These are phyloP conservation scores for Endocladia muricata DNA, from an alignment of 31 red algal species.

Conservation along the genomic window DNA sequence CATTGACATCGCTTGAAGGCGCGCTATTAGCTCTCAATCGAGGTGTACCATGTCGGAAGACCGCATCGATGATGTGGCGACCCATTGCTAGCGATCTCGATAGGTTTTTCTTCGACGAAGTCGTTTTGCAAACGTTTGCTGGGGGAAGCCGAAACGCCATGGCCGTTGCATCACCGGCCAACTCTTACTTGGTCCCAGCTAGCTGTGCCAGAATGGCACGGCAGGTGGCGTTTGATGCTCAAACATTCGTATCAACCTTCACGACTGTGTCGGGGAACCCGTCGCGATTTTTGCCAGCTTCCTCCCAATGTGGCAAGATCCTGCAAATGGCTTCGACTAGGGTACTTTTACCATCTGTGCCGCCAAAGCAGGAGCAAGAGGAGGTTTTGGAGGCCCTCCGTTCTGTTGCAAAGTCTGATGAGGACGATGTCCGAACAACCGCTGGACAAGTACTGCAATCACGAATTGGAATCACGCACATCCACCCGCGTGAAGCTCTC, in stretches of 20 bases:
- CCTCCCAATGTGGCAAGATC: slow-evolving; percentile 26
- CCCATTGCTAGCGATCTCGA: slow-evolving; percentile 36
- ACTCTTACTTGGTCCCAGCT: slow-evolving; percentile 24
- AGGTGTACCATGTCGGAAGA: slow-evolving; percentile 47
- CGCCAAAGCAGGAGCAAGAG: slow-evolving; percentile 25
- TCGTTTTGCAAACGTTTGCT: slow-evolving; percentile 45
- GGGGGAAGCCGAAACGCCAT: slow-evolving; percentile 60
- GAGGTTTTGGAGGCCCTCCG: slow-evolving; percentile 28
- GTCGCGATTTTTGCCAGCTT: slow-evolving; percentile 32
- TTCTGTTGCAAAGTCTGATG: slow-evolving; percentile 6
- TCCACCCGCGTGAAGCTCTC: slow-evolving; percentile 41
- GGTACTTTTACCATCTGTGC: slow-evolving; percentile 23
- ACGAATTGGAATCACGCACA: slow-evolving; percentile 13
- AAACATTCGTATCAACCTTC: slow-evolving; percentile 47
- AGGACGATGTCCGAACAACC: slow-evolving; percentile 14
- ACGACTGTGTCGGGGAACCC: slow-evolving; percentile 37
- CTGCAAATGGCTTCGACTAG: slow-evolving; percentile 42
- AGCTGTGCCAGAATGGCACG: slow-evolving; percentile 33
- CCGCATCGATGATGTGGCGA: slow-evolving; percentile 49
- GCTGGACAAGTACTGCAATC: slow-evolving; percentile 21
- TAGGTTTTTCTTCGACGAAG: slow-evolving; percentile 43
- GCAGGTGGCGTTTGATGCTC: slow-evolving; percentile 35
- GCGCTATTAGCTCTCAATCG: slow-evolving; percentile 13
- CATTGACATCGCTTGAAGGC: slow-evolving; percentile 30
- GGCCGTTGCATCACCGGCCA: slow-evolving; percentile 33